phyloP scores from a whole-genome alignment of 2,329 filamentous ascomycete genomes.

The Dactylellina leptospora region DNA sequence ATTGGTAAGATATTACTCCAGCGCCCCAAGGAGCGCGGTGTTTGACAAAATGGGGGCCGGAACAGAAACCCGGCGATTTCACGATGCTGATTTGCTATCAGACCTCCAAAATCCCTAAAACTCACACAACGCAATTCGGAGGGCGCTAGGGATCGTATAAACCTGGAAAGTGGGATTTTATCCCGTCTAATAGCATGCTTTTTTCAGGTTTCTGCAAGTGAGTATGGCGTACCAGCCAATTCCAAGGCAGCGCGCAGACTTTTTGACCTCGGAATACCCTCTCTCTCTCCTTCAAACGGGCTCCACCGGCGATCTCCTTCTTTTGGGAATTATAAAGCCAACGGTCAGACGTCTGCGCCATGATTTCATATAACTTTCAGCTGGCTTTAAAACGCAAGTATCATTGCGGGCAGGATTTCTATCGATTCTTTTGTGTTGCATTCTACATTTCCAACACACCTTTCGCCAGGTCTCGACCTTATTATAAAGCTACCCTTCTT shows the following conservation, averaged over 20 bases:
- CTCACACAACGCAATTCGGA: slow-evolving; percentile 32
- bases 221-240: too few relatives aligned
- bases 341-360: neutral
- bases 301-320: slow-evolving; percentile 32
- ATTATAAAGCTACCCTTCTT: slow-evolving; percentile 5
- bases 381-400: neutral
- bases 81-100: slow-evolving; percentile 31
- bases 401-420: slow-evolving; percentile 11
- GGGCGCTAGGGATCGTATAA: neutral
- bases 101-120: neutral
- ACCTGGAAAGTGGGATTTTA: neutral
- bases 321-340: slow-evolving; percentile 8
- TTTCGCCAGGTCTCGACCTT: slow-evolving; percentile 21
- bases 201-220: too few relatives aligned
- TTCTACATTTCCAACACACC: slow-evolving; percentile 53
- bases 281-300: neutral
- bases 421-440: slow-evolving; percentile 50
- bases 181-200: neutral
- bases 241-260: slow-evolving; percentile 22
- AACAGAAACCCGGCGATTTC: slow-evolving; percentile 20
- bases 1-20: too few relatives aligned
- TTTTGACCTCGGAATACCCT: neutral
- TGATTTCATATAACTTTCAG: slow-evolving; percentile 20
- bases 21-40: neutral
- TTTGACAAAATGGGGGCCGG: slow-evolving; percentile 9